Evolutionary conservation across 2,329 filamentous ascomycete species (phyloP), one percentile per base, ranked within the genome.

Genomic region (Botryotinia calthae): DNA sequence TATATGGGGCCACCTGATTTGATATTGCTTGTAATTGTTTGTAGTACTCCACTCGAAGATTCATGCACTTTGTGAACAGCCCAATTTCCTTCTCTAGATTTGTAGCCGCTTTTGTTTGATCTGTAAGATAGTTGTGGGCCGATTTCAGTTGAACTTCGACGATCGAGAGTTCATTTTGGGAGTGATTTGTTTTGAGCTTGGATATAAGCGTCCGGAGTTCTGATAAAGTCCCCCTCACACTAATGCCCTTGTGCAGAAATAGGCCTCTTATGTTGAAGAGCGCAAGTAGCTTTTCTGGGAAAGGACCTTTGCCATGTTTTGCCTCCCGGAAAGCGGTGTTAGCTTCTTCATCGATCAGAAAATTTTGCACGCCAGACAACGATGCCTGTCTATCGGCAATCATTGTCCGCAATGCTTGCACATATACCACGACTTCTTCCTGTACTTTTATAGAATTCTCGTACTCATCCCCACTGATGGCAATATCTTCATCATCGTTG

Each of bases 11-110:
- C 0, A 98, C 93, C 28, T 89, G 93, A 79, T 98, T 95, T 0
- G 95, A 98, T n/a, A 98, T 90, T 40, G 89, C 88, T 80, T 98
- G 96, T 18, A 98, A 86, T 79, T 98, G 94, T 8, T 91, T 90
- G 80, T 98, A 98, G 80, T 94, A 98, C 73, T 96, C 94, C 0
- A 98, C 83, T 22, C 96, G 90, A 54, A 90, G 86, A 78, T 98
- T 98, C 89, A 97, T 95, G 0, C 91, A 89, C 25, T 86, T 85
- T 42, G 89, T 91, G 80, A 97, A 96, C 42, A 89, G 84, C 64
- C 95, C 91, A 9, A 94, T 83, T 80, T 98, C 95, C 73, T 88
- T 88, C 74, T 93, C 90, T 20, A 91, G 80, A 8, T 81, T 81
- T 3, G 79, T 74, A 0, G 80, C 78, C 0, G 82, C 84, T 78